Percentiles rank a stretch among this genome's conserved stretches.
These are phyloP conservation scores for Colletotrichum sp. DNA, from an alignment of 2,329 filamentous ascomycete genomes.

Conservation along the genomic window DNA sequence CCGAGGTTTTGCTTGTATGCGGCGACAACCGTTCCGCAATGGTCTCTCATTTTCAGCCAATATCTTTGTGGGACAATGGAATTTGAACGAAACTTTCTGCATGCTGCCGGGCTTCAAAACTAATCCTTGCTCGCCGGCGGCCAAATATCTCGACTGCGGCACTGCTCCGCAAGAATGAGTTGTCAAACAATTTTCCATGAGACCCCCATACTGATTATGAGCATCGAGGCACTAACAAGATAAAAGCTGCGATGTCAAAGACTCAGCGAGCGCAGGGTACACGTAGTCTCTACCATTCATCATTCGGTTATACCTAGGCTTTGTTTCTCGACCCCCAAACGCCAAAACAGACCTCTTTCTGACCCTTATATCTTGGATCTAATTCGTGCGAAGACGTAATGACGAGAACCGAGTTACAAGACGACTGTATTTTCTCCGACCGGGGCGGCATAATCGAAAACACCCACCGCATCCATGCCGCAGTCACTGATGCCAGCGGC, in stretches of 20 bases:
- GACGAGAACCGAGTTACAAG: background rate
- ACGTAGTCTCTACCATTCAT: background rate
- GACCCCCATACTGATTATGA: background rate
- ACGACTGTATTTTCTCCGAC: background rate
- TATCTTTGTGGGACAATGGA: rapidly evolving
- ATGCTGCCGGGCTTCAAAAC: background rate
- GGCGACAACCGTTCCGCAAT: background rate
- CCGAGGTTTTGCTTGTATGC: background rate
- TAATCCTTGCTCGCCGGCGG: background rate
- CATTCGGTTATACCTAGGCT: background rate
- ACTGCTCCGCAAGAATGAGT: background rate
- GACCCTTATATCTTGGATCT: background rate
- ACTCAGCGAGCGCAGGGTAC: background rate
- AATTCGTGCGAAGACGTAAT: background rate
- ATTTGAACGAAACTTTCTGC: background rate
- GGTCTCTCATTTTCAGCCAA: background rate
- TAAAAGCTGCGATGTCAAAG: background rate
- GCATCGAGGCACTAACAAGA: background rate
- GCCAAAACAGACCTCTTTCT: background rate
- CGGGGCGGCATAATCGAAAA: background rate
- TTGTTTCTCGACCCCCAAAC: background rate
- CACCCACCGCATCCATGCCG: background rate
- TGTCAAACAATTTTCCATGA: too few species aligned
- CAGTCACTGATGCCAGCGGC: background rate
- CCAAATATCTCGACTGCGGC: background rate